Conservation (phyloP, 2,329 filamentous ascomycete genomes). For the Colletotrichum lentis region DNA sequence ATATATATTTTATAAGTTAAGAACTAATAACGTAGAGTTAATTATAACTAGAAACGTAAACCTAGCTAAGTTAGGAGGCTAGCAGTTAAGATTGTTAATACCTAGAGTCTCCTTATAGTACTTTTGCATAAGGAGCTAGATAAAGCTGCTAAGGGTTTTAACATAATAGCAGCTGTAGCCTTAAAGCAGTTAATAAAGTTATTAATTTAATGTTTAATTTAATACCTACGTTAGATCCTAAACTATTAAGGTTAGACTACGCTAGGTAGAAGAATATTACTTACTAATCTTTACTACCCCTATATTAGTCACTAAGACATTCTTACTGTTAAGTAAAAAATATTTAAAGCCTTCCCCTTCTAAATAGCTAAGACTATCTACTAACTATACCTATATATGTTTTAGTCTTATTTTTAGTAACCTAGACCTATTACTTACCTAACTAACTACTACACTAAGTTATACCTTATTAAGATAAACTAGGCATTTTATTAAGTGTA, state of each 20-base stretch:
- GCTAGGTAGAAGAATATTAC: neutral
- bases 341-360: neutral
- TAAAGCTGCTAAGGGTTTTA: too few relatives aligned
- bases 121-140: too few relatives aligned
- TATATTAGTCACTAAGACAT: too few relatives aligned
- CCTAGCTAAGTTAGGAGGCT: neutral
- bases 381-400: too few relatives aligned
- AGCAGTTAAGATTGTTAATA: too few relatives aligned
- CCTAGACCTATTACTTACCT: too few relatives aligned
- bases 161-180: neutral
- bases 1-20: too few relatives aligned
- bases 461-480: neutral
- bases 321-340: neutral
- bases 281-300: neutral
- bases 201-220: neutral
- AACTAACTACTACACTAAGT: neutral
- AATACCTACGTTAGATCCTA: neutral
- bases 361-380: conserved; percentile 5
- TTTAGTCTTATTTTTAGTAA: too few relatives aligned
- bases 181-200: neutral
- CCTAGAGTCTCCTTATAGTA: too few relatives aligned
- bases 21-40: neutral
- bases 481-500: neutral
- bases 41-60: neutral
- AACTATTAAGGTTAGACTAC: neutral